phyloP scores from a whole-genome alignment of 2,329 filamentous ascomycete species.

The Penicillium sp. region DNA sequence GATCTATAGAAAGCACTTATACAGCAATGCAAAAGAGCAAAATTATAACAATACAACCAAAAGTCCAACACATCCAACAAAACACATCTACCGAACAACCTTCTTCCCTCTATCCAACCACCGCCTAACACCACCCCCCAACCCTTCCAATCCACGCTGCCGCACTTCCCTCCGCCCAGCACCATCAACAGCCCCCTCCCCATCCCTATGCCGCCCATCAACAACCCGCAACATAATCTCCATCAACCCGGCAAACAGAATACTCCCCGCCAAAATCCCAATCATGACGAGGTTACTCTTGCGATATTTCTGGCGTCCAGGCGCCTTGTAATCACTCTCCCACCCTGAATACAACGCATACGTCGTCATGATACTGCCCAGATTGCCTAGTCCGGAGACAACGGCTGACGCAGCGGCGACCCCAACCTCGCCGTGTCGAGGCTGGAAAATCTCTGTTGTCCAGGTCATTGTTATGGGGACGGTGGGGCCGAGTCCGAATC shows the following conservation, averaged over 20 bases:
- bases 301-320: slow-evolving; percentile 68
- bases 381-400: slow-evolving; percentile 81
- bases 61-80: neutral
- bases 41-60: neutral
- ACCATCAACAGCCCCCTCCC: slow-evolving; percentile 29
- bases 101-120: slow-evolving; percentile 13
- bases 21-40: neutral
- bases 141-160: slow-evolving; percentile 39
- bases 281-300: slow-evolving; percentile 87
- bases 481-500: slow-evolving; percentile 85
- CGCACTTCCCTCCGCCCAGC: slow-evolving; percentile 37
- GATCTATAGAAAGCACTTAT: neutral
- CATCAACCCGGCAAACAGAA: slow-evolving; percentile 66
- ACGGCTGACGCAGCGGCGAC: slow-evolving; percentile 82
- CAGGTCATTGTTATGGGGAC: slow-evolving; percentile 93
- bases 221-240: slow-evolving; percentile 58
- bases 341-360: slow-evolving; percentile 88
- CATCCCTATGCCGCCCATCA: slow-evolving; percentile 26
- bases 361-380: slow-evolving; percentile 82
- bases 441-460: slow-evolving; percentile 88
- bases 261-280: slow-evolving; percentile 76
- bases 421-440: slow-evolving; percentile 83
- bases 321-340: slow-evolving; percentile 67
- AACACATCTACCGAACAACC: neutral
- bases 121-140: slow-evolving; percentile 24